A percentile compares a stretch with the other conserved stretches of the same genome.
These are phyloP conservation scores for Tranzscheliella williamsii DNA, from an alignment of 1,284 basidiomycete species.

Conservation along the genomic window DNA sequence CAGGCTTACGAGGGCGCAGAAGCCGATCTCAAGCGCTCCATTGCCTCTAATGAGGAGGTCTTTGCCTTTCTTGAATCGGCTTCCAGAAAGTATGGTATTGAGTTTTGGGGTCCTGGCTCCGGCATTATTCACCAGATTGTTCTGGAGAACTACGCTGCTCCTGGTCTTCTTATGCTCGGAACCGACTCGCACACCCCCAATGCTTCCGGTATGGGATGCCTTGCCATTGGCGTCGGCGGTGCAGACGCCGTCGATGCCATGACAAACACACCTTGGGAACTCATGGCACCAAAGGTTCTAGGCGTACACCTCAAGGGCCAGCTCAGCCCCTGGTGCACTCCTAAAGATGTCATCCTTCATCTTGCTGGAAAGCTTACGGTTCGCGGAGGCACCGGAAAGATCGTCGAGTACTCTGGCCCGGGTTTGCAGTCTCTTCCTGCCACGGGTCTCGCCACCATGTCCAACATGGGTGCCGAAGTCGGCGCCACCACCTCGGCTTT, in stretches of 20 bases:
- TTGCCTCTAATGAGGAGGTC: slow-evolving; percentile 89
- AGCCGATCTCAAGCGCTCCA: slow-evolving; percentile 79
- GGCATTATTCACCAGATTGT: slow-evolving; percentile 96
- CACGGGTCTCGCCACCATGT: slow-evolving; percentile 91
- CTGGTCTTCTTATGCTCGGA: slow-evolving; percentile 67
- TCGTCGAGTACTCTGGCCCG: slow-evolving; percentile 97
- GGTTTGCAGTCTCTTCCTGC: slow-evolving; percentile 88
- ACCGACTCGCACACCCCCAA: slow-evolving; percentile 97
- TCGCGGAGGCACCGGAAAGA: slow-evolving; percentile 92
- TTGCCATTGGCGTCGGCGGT: slow-evolving; percentile 97
- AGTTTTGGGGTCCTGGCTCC: slow-evolving; percentile 84
- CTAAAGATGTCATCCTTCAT: slow-evolving; percentile 95
- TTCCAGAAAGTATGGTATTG: slow-evolving; percentile 83
- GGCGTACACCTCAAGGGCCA: slow-evolving; percentile 85
- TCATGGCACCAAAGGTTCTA: slow-evolving; percentile 85
- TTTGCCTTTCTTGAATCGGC: slow-evolving; percentile 98
- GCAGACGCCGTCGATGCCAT: slow-evolving; percentile 99
- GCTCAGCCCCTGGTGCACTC: slow-evolving; percentile 87
- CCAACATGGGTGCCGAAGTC: slow-evolving; percentile 99
- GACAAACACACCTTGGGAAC: slow-evolving; percentile 97
- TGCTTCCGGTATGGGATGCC: slow-evolving; percentile 93
- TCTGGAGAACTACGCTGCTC: slow-evolving; percentile 89
- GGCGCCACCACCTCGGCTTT: slow-evolving; percentile 98
- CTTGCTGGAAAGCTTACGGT: slow-evolving; percentile 93
- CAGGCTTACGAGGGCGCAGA: slow-evolving; percentile 73